These are phyloP conservation scores for Boletus eberwhitei DNA, from an alignment of 768 basidiomycete species.

Conservation along the genomic window DNA sequence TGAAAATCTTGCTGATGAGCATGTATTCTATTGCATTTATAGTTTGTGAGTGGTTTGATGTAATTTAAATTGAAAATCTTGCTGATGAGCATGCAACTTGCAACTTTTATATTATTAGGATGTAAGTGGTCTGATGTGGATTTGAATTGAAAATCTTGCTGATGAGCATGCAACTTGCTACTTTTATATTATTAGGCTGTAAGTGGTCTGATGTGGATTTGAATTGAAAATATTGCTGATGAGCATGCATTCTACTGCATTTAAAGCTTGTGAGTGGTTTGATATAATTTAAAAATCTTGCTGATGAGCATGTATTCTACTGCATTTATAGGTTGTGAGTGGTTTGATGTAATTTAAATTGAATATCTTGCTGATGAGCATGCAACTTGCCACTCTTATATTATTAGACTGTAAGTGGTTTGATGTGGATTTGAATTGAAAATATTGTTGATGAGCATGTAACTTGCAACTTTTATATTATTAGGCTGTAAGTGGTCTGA, in stretches of 20 bases:
- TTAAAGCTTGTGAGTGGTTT: no score
- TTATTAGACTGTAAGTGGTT: neutral
- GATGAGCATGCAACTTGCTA: no score
- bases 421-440: neutral
- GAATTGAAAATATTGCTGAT: no score
- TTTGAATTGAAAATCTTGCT: neutral
- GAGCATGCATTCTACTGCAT: no score
- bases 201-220: no score
- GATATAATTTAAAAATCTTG: no score
- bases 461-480: accelerated
- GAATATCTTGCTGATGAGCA: no score
- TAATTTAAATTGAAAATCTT: neutral
- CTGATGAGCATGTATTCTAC: no score
- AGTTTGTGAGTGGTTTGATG: neutral
- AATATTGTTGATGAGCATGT: neutral
- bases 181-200: no score
- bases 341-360: no score
- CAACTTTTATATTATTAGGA: neutral
- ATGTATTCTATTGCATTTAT: neutral
- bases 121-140: neutral
- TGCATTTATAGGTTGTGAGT: no score
- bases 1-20: neutral
- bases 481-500: neutral
- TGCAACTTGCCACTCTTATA: neutral
- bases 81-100: neutral